Evolutionary conservation across 1,139 yeast species (phyloP).

Genomic region (Chernovozyma aurita): DNA sequence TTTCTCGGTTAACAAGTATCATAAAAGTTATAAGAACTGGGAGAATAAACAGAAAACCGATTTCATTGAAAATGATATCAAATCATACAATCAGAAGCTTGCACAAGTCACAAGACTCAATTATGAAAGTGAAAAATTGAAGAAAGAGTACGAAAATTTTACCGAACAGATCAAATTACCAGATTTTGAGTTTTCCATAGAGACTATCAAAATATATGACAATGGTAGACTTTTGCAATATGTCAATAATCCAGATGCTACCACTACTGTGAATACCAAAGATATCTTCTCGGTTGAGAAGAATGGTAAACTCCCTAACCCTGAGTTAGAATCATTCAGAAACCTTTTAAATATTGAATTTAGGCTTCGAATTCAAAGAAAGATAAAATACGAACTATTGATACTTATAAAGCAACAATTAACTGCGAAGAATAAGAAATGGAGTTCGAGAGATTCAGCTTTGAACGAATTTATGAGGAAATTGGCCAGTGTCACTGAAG

Average conservation of each 20-base stretch:
- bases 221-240: slow-evolving; percentile 16
- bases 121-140: slow-evolving; percentile 19
- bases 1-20: slow-evolving; percentile 28
- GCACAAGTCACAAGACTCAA: slow-evolving; percentile 29
- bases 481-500: slow-evolving; percentile 25
- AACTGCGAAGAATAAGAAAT: slow-evolving; percentile 29
- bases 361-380: slow-evolving; percentile 26
- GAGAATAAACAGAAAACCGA: slow-evolving; percentile 16
- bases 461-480: slow-evolving; percentile 36
- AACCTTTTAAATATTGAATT: slow-evolving; percentile 32
- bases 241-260: slow-evolving; percentile 8
- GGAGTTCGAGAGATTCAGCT: slow-evolving; percentile 37
- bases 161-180: slow-evolving; percentile 26
- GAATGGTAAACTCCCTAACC: slow-evolving; percentile 21
- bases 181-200: slow-evolving; percentile 23
- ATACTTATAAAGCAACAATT: slow-evolving; percentile 29
- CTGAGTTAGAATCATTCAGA: slow-evolving; percentile 27
- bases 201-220: slow-evolving; percentile 25
- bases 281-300: slow-evolving; percentile 28
- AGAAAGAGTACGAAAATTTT: slow-evolving; percentile 22
- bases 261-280: slow-evolving; percentile 14
- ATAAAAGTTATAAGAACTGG: slow-evolving; percentile 30
- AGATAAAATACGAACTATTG: slow-evolving; percentile 35
- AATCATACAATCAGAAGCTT: slow-evolving; percentile 26
- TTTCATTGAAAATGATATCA: slow-evolving; percentile 23